Conservation (phyloP, 1,284 basidiomycete genomes). For the Boletellus dicymbophilus region DNA sequence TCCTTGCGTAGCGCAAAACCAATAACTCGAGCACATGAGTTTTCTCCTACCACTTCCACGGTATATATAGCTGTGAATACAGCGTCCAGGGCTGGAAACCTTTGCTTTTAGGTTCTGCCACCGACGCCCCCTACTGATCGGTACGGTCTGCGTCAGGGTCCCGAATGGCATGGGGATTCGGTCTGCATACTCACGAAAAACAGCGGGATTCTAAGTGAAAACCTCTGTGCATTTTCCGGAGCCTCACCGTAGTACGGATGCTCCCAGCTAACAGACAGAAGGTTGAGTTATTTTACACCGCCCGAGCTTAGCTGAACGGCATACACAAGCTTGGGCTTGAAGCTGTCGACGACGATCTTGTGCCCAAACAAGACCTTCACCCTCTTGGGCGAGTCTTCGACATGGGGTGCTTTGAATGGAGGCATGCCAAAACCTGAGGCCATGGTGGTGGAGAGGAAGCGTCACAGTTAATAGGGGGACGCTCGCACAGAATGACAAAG, state of each 20-base stretch:
- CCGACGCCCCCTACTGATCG: slow-evolving; percentile 53
- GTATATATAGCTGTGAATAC: too few relatives aligned
- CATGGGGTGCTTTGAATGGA: slow-evolving; percentile 38
- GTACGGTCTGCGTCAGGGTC: slow-evolving; percentile 41
- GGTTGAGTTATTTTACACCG: background rate
- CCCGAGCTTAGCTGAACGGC: too few relatives aligned
- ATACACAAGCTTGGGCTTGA: slow-evolving; percentile 58
- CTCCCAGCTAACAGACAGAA: slow-evolving; percentile 50
- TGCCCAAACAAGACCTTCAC: slow-evolving; percentile 56
- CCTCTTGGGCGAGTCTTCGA: slow-evolving; percentile 49
- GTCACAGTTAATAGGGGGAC: background rate
- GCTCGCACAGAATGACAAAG: too few relatives aligned
- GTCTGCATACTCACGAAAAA: slow-evolving; percentile 22
- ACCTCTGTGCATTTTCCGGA: too few relatives aligned
- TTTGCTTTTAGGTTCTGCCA: slow-evolving; percentile 62
- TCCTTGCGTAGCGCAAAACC: too few relatives aligned
- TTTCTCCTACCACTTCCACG: too few relatives aligned
- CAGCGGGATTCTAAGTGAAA: too few relatives aligned
- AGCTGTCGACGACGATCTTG: slow-evolving; percentile 54
- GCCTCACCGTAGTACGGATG: slow-evolving; percentile 50
- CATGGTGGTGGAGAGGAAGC: slow-evolving; percentile 10
- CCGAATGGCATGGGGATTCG: slow-evolving; percentile 12
- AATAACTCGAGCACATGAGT: too few relatives aligned
- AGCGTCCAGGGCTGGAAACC: slow-evolving; percentile 50
- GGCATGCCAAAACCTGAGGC: slow-evolving; percentile 21